Percentiles rank a stretch among this genome's conserved stretches.
Conservation (phyloP, 2,329 filamentous ascomycete genomes). For the Hyphodiscus sp. region DNA sequence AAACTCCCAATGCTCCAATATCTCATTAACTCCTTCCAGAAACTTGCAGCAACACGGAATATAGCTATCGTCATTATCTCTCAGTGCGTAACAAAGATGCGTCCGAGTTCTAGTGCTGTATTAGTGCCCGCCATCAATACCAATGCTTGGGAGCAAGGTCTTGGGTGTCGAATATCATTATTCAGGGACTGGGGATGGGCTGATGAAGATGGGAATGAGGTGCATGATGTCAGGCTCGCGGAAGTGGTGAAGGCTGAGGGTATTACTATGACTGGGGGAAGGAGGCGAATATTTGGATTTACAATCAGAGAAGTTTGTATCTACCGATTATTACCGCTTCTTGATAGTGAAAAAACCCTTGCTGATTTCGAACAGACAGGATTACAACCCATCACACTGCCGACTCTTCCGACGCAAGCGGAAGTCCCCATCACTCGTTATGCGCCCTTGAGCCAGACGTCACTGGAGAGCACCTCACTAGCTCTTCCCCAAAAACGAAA, state of each 20-base stretch:
- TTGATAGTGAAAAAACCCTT: not conserved
- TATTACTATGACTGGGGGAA: conserved; percentile 23
- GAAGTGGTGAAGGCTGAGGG: conserved; percentile 62
- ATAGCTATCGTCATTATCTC: conserved; percentile 70
- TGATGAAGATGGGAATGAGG: conserved; percentile 34
- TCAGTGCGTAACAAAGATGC: conserved; percentile 78
- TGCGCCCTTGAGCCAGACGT: not conserved
- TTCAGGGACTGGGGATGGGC: conserved; percentile 69
- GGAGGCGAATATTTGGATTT: conserved; percentile 20
- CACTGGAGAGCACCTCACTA: not conserved
- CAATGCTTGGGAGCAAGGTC: conserved; percentile 70
- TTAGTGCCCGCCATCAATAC: conserved; percentile 71
- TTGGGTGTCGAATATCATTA: conserved; percentile 67
- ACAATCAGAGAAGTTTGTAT: conserved; percentile 20
- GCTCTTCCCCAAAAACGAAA: conserved; percentile 53
- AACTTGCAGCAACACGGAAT: conserved; percentile 65
- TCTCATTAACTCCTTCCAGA: conserved; percentile 65
- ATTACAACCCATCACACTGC: conserved; percentile 7
- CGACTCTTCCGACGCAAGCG: not conserved
- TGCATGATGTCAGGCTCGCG: conserved; percentile 52
- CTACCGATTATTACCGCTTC: not conserved
- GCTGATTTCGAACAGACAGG: conserved; percentile 7
- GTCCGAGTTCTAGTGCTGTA: conserved; percentile 57
- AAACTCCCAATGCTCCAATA: conserved; percentile 40
- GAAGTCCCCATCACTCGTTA: not conserved